Percentiles rank a stretch among this genome's conserved stretches.
Conservation (phyloP, 2,329 filamentous ascomycete genomes). For the Colletotrichum sojae region DNA sequence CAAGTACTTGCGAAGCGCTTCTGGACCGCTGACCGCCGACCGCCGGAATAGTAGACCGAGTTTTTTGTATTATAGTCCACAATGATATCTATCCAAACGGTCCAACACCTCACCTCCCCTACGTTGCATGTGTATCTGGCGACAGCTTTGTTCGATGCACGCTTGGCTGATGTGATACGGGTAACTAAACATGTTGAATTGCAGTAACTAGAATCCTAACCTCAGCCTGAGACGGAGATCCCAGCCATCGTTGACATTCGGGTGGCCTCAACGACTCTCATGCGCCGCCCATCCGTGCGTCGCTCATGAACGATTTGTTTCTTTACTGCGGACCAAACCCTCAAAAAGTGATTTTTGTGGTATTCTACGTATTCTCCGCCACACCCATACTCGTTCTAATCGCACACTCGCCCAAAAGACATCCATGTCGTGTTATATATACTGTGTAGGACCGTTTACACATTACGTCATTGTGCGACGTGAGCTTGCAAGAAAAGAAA, state of each 20-base stretch:
- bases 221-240: background rate
- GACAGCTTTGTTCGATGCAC: background rate
- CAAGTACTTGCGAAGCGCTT: background rate
- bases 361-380: no score
- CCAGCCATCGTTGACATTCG: no score
- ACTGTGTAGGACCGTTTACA: background rate
- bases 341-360: no score
- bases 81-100: background rate
- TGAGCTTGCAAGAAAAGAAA: background rate
- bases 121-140: no score
- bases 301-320: no score
- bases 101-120: no score
- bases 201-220: conserved; percentile 1
- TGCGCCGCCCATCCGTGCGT: no score
- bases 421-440: background rate
- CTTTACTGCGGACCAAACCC: no score
- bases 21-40: background rate
- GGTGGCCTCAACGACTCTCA: no score
- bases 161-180: background rate
- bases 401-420: conserved; percentile 11
- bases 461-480: conserved; percentile 13
- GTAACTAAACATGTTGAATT: background rate
- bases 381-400: conserved; percentile 3
- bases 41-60: background rate
- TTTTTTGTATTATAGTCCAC: conserved; percentile 2